phyloP scores from a whole-genome alignment of 805 yeast species.

The Helenozyma baotianmanensis region DNA sequence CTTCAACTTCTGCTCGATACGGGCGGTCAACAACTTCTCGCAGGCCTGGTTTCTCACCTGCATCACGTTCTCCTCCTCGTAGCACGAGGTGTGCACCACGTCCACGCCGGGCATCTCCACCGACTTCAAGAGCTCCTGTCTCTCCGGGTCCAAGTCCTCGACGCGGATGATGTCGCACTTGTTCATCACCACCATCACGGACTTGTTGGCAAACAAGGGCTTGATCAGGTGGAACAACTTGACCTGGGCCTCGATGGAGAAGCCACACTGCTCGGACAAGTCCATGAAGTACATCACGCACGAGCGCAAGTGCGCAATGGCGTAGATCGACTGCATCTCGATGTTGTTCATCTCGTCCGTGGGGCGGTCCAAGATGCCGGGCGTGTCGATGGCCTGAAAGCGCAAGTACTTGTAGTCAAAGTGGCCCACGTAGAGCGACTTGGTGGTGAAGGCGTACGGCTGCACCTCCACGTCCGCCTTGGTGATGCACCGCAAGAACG shows the following conservation, averaged over 20 bases:
- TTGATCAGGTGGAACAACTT: constrained; percentile 94
- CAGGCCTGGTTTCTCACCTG: constrained; percentile 94
- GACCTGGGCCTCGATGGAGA: constrained; percentile 94
- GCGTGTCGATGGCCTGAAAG: constrained; percentile 98
- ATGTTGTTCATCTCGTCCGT: constrained; percentile 99
- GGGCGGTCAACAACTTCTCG: constrained; percentile 89
- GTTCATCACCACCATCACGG: constrained; percentile 92
- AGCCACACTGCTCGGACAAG: constrained; percentile 98
- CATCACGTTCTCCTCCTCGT: constrained; percentile 92
- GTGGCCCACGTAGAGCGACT: constrained; percentile 95
- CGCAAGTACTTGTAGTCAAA: constrained; percentile 96
- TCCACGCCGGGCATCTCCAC: constrained; percentile 78
- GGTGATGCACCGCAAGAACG: constrained; percentile 87
- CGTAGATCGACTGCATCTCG: constrained; percentile 98
- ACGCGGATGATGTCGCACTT: constrained; percentile 86
- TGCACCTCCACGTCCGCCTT: constrained; percentile 99
- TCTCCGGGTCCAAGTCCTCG: constrained; percentile 76
- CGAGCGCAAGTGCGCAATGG: constrained; percentile 96
- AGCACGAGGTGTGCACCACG: constrained; percentile 89
- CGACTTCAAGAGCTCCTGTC: constrained; percentile 65
- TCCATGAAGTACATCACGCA: constrained; percentile 98
- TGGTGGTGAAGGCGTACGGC: constrained; percentile 98
- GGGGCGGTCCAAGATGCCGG: constrained; percentile 97
- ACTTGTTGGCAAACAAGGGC: constrained; percentile 94
- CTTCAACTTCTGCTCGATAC: constrained; percentile 95